These are phyloP conservation scores for Stenocarpella maydis DNA, from an alignment of 2,329 filamentous ascomycete species.

Conservation along the genomic window DNA sequence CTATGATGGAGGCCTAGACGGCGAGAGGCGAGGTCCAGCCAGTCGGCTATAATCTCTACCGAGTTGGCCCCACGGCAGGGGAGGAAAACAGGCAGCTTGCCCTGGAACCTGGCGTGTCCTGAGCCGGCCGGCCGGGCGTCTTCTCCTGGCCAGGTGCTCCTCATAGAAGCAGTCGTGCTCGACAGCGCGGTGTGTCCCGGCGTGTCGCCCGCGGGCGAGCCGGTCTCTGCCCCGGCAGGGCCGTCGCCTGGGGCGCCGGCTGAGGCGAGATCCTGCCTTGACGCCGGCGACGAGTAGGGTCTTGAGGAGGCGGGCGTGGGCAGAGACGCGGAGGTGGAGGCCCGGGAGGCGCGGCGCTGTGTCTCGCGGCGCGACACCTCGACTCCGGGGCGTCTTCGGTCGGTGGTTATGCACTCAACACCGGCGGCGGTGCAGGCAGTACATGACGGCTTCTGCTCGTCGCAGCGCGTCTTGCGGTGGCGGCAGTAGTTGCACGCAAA, in stretches of 20 bases:
- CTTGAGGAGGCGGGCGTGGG: background rate
- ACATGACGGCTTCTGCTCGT: slow-evolving; percentile 41
- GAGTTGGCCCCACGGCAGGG: background rate
- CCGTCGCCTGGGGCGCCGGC: background rate
- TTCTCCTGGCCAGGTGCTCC: background rate
- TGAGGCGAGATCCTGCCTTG: background rate
- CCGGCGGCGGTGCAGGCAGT: background rate
- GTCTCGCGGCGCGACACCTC: background rate
- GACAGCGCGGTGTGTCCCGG: background rate
- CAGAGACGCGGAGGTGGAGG: background rate
- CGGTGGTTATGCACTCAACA: background rate
- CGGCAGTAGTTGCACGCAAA: slow-evolving; percentile 42
- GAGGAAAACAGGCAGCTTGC: background rate
- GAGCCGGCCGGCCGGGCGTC: background rate
- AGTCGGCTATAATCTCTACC: background rate
- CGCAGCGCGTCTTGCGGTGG: slow-evolving; percentile 43
- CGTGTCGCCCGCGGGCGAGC: background rate
- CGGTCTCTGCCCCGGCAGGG: background rate
- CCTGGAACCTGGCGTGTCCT: background rate
- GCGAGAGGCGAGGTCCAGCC: background rate
- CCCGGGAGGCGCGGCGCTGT: background rate
- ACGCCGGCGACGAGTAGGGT: background rate
- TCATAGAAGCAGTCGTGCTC: background rate
- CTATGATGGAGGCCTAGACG: background rate
- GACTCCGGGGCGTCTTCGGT: background rate